Evolutionary conservation across 176 grass and related monocot species (phyloP).

Genomic region (Typha latifolia): DNA sequence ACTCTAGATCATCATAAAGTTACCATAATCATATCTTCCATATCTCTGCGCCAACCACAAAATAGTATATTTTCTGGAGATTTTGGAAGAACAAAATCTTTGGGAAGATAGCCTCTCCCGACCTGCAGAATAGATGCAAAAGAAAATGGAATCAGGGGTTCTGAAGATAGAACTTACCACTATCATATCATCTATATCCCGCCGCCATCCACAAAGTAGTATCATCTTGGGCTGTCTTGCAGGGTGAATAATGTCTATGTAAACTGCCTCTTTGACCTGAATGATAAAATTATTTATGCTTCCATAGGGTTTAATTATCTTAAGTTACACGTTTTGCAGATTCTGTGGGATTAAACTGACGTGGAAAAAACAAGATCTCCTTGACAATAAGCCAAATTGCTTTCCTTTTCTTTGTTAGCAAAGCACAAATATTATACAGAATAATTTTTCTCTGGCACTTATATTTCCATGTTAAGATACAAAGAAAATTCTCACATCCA

Average conservation of each 20-base stretch:
- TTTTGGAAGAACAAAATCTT: constrained; percentile 78
- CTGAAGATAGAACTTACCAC: constrained; percentile 53
- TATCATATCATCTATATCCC: constrained; percentile 92
- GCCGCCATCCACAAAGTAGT: constrained; percentile 80
- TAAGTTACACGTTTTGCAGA: constrained; percentile 30
- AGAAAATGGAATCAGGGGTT: constrained; percentile 56
- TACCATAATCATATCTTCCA: constrained; percentile 96
- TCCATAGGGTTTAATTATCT: constrained; percentile 19
- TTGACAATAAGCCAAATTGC: constrained; percentile 4
- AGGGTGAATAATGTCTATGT: constrained; percentile 64
- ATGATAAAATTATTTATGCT: constrained; percentile 62
- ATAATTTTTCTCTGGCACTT: not conserved
- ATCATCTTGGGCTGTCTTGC: constrained; percentile 71
- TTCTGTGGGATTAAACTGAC: constrained; percentile 22
- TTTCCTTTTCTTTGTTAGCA: not conserved
- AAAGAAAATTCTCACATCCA: too few species aligned
- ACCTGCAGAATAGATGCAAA: constrained; percentile 51
- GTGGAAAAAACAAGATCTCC: not conserved
- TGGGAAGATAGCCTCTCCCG: constrained; percentile 57
- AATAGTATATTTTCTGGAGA: constrained; percentile 82
- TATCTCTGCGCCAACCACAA: constrained; percentile 87
- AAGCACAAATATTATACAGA: not conserved
- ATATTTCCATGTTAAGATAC: too few species aligned
- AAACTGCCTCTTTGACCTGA: constrained; percentile 70
- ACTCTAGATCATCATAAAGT: constrained; percentile 43